Evolutionary conservation across 805 yeast genomes (phyloP).

Genomic region (Kregervanrija delftensis): DNA sequence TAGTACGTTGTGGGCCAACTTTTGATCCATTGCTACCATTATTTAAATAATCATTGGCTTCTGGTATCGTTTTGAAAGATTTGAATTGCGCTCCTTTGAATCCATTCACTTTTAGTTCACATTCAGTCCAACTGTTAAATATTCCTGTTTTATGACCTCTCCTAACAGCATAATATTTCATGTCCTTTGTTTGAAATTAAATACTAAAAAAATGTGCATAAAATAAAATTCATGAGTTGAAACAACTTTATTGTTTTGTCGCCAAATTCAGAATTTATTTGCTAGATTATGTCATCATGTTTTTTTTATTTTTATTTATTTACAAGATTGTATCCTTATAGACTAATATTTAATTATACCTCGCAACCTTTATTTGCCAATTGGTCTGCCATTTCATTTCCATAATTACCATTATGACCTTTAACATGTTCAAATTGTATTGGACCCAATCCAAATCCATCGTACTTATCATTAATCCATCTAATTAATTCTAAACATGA

Average conservation of each 20-base stretch:
- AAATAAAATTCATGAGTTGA: too few relatives aligned
- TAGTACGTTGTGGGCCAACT: background rate
- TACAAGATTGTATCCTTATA: too few relatives aligned
- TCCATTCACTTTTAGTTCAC: constrained; percentile 47
- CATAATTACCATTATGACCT: constrained; percentile 65
- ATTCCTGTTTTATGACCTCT: constrained; percentile 52
- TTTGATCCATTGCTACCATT: background rate
- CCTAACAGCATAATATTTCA: constrained; percentile 43
- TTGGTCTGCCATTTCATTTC: constrained; percentile 72
- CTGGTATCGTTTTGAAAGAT: constrained; percentile 40
- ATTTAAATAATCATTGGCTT: constrained; percentile 41
- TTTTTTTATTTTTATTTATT: too few relatives aligned
- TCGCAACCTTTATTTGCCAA: constrained; percentile 63
- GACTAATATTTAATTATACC: constrained; percentile 5
- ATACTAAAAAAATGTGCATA: too few relatives aligned
- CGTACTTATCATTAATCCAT: constrained; percentile 33
- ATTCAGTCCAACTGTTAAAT: constrained; percentile 52
- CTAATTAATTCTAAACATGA: constrained; percentile 21
- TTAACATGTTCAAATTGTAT: constrained; percentile 53
- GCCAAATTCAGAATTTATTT: too few relatives aligned
- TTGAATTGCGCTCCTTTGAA: constrained; percentile 51
- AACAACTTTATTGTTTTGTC: too few relatives aligned
- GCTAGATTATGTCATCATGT: too few relatives aligned
- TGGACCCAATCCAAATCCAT: constrained; percentile 26
- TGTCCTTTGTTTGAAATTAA: constrained; percentile 1